Conservation (phyloP, 257 asterid genomes). For the Penstemon newberryi region DNA sequence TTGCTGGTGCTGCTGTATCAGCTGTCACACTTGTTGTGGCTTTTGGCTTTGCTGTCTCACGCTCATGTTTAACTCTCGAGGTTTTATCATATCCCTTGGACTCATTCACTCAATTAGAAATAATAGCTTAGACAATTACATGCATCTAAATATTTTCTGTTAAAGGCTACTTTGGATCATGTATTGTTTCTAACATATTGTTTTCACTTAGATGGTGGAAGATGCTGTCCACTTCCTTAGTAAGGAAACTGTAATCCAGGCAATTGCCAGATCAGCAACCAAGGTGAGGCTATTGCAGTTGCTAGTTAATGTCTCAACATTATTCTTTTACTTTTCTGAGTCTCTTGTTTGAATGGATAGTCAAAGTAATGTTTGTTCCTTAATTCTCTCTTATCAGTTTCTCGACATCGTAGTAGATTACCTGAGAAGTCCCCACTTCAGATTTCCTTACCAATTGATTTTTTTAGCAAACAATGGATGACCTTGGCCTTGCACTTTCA, state of each 20-base stretch:
- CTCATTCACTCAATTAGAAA: conserved; percentile 13
- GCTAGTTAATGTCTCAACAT: not conserved
- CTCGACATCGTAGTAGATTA: not conserved
- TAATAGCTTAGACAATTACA: not conserved
- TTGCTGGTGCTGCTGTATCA: conserved; percentile 98
- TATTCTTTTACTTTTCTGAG: not conserved
- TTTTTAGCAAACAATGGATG: not conserved
- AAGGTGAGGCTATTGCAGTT: conserved; percentile 54
- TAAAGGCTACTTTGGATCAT: conserved; percentile 23
- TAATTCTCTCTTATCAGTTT: not conserved
- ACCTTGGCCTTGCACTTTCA: not conserved
- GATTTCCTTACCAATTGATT: conserved; percentile 9
- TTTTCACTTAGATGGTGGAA: conserved; percentile 79
- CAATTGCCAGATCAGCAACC: conserved; percentile 94
- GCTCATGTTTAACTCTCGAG: conserved; percentile 97
- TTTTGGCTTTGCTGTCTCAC: conserved; percentile 97
- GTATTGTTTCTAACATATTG: conserved; percentile 19
- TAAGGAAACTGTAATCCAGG: conserved; percentile 91
- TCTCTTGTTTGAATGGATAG: conserved; percentile 7
- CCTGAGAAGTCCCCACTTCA: not conserved
- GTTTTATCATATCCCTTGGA: conserved; percentile 43
- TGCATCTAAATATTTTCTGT: conserved; percentile 6
- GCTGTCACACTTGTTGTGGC: conserved; percentile 97
- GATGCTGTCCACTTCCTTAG: conserved; percentile 98
- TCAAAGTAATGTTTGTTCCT: not conserved